Conservation (phyloP, 2,329 filamentous ascomycete genomes). For the Pezicula rhizophila region DNA sequence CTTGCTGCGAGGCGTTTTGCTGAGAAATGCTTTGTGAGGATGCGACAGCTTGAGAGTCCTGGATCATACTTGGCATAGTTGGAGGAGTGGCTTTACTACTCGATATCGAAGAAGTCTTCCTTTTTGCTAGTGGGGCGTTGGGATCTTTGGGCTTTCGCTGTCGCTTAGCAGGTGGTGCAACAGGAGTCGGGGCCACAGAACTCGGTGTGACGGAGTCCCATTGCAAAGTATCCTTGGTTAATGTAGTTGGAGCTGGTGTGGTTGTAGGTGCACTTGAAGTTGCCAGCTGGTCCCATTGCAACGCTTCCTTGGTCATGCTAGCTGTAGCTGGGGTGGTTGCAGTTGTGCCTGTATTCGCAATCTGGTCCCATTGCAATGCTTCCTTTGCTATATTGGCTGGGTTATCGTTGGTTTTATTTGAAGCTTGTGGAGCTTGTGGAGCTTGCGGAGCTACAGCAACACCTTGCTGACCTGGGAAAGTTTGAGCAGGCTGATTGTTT, state of each 20-base stretch:
- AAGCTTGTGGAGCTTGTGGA: conserved; percentile 4
- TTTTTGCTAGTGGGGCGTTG: conserved; percentile 17
- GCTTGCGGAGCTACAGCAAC: not conserved
- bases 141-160: conserved; percentile 31
- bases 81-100: conserved; percentile 22
- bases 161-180: conserved; percentile 30
- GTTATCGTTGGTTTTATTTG: conserved; percentile 7
- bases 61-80: conserved; percentile 21
- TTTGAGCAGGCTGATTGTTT: not conserved
- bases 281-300: conserved; percentile 19
- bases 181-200: not conserved
- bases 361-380: conserved; percentile 20
- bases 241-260: not conserved
- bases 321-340: not conserved
- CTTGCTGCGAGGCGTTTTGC: conserved; percentile 12
- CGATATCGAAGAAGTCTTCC: conserved; percentile 20
- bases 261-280: conserved; percentile 12
- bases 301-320: conserved; percentile 15
- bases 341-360: conserved; percentile 11
- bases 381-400: conserved; percentile 16
- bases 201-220: too few relatives aligned
- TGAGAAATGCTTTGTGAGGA: conserved; percentile 7
- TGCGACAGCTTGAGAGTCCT: conserved; percentile 19
- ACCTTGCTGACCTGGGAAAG: not conserved
- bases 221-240: too few relatives aligned